Percentiles rank a stretch among this genome's conserved stretches.
phyloP scores from a whole-genome alignment of 1,284 basidiomycete species.

The Apiotrichum veenhuisii region DNA sequence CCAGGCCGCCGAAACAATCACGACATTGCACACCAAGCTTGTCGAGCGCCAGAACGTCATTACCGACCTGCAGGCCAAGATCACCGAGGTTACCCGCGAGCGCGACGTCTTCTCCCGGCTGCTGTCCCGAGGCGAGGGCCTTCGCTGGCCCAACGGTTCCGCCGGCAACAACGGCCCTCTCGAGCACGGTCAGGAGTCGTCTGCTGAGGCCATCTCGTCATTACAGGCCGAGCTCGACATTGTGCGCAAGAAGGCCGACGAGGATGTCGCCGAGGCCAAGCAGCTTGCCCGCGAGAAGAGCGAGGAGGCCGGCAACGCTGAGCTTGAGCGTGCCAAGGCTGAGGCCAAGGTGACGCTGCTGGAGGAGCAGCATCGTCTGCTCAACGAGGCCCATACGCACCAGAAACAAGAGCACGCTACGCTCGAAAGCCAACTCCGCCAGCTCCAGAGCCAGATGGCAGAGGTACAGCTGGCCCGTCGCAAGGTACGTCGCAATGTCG shows the following conservation, averaged over 20 bases:
- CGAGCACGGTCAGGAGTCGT: slow-evolving; percentile 15
- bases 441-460: slow-evolving; percentile 34
- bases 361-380: slow-evolving; percentile 51
- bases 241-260: slow-evolving; percentile 60
- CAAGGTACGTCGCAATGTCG: neutral
- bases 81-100: slow-evolving; percentile 78
- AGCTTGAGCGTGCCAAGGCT: slow-evolving; percentile 69
- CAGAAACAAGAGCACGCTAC: slow-evolving; percentile 41
- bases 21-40: slow-evolving; percentile 75
- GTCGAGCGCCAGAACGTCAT: slow-evolving; percentile 52
- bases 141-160: slow-evolving; percentile 28
- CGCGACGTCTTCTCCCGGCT: slow-evolving; percentile 78
- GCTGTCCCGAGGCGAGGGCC: slow-evolving; percentile 52
- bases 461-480: slow-evolving; percentile 38
- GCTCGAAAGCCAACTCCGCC: slow-evolving; percentile 36
- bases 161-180: slow-evolving; percentile 13
- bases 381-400: slow-evolving; percentile 40
- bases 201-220: slow-evolving; percentile 26
- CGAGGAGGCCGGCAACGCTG: slow-evolving; percentile 63
- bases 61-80: slow-evolving; percentile 56
- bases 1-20: slow-evolving; percentile 68
- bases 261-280: slow-evolving; percentile 68
- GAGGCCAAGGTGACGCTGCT: slow-evolving; percentile 70
- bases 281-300: slow-evolving; percentile 62
- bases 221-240: slow-evolving; percentile 57